Evolutionary conservation across 257 asterid species (phyloP), one percentile per base, ranked within the genome.

Genomic region (Solanum ossicruentum): DNA sequence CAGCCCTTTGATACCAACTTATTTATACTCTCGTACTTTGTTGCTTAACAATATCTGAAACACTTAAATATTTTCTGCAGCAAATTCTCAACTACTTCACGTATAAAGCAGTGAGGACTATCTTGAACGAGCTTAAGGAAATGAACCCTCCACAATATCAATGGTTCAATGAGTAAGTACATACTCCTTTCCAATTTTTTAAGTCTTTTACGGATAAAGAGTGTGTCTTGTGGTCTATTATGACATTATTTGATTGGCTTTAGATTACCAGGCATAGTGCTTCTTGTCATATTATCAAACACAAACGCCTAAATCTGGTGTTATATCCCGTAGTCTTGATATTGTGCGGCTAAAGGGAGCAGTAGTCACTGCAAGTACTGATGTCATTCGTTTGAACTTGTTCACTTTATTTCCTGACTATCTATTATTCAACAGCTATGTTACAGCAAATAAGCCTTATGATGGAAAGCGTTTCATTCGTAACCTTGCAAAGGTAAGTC

Each of bases 21-120:
- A 70, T 23, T 52, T 71, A 43, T 60, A 16, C 28, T 45, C 73
- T 78, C 18, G 71, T 65, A n/a, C 39, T 66, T 39, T 55, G 18
- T 39, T 78, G 39, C 49, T 51, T 12, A 8, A 15, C 82, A 32
- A 51, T 3, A 61, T 84, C 85, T 55, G 60, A 87, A 47, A 16
- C 39, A 28, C 17, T 78, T 57, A 21, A 11, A 73, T 73, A 60
- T 17, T 12, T 57, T 36, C 75, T 89, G 95, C 96, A 95, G 99
- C 91, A 91, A 89, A 87, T 91, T 82, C 85, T 93, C n/a, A 93
- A 93, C 89, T 95, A 88, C 86, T 94, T 95, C 94, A 95, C 99
- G 0, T 93, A 92, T 86, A 95, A 95, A 88, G 99, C 99, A 23
- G 98, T 94, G 82, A 94, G 97, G 91, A 95, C 99, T 21, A 97